Conservation (phyloP, 306 rosid genomes). For the Castanospermum australe region DNA sequence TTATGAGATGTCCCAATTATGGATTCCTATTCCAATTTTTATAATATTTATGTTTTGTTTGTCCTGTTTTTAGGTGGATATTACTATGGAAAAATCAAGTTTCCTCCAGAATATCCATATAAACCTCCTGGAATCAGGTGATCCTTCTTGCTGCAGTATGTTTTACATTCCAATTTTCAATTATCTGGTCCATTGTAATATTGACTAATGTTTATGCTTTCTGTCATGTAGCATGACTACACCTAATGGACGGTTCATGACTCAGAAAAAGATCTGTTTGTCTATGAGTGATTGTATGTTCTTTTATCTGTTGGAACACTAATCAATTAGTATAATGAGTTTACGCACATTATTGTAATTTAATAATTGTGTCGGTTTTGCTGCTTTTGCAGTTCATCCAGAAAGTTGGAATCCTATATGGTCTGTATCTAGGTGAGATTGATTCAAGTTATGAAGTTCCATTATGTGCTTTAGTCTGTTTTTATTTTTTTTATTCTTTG, state of each 20-base stretch:
- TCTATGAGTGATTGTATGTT: constrained; percentile 98
- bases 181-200: not conserved
- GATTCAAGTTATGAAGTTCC: constrained; percentile 5
- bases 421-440: constrained; percentile 93
- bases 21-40: not conserved
- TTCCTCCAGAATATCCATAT: constrained; percentile 89
- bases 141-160: constrained; percentile 18
- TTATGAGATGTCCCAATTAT: not conserved
- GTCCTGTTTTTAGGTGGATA: constrained; percentile 61
- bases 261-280: constrained; percentile 88
- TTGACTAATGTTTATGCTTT: constrained; percentile 3
- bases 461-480: not conserved
- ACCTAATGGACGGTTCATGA: constrained; percentile 94
- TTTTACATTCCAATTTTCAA: constrained; percentile 5
- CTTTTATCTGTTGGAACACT: not conserved
- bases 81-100: constrained; percentile 94
- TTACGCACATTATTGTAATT: constrained; percentile 5
- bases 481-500: not conserved
- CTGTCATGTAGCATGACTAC: constrained; percentile 77
- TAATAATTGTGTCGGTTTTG: constrained; percentile 23
- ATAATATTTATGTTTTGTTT: not conserved
- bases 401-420: constrained; percentile 99
- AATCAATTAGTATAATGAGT: constrained; percentile 2
- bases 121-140: constrained; percentile 98
- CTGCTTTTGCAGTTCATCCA: constrained; percentile 78